Conservation (phyloP, 371 early-diverging fungal species). For the Saksenaea oblongispora region DNA sequence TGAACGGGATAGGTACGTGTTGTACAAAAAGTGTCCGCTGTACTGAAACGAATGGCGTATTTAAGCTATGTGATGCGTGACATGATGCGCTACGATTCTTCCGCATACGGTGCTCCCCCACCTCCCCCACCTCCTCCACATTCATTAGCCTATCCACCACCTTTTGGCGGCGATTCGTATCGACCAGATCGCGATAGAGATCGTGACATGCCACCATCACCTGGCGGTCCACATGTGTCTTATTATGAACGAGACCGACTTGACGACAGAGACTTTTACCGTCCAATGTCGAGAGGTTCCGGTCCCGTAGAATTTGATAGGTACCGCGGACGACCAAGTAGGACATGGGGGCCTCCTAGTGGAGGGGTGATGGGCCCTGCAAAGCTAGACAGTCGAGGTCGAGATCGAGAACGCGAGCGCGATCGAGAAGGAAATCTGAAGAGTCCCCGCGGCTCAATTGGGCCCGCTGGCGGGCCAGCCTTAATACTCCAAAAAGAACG, state of each 20-base stretch:
- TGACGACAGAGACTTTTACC: slow-evolving; percentile 45
- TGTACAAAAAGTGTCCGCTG: not conserved
- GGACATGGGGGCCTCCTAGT: slow-evolving; percentile 16
- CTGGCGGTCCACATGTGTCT: slow-evolving; percentile 28
- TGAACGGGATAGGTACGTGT: slow-evolving; percentile 29
- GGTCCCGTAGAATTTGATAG: slow-evolving; percentile 35
- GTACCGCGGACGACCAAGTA: slow-evolving; percentile 27
- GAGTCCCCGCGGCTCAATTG: slow-evolving; percentile 19
- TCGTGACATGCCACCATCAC: slow-evolving; percentile 40
- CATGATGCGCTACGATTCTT: slow-evolving; percentile 41
- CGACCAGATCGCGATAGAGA: slow-evolving; percentile 48
- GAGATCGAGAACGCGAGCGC: slow-evolving; percentile 30
- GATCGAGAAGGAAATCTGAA: slow-evolving; percentile 32
- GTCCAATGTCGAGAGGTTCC: slow-evolving; percentile 10
- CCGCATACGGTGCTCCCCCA: slow-evolving; percentile 40
- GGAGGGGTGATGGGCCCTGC: slow-evolving; percentile 11
- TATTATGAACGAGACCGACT: slow-evolving; percentile 46
- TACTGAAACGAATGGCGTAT: not conserved
- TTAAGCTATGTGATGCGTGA: slow-evolving; percentile 40
- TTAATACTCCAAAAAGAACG: slow-evolving; percentile 3
- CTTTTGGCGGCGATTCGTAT: slow-evolving; percentile 50
- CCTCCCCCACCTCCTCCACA: slow-evolving; percentile 23
- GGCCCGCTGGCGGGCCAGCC: slow-evolving; percentile 2
- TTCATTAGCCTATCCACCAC: slow-evolving; percentile 11
- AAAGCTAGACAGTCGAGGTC: slow-evolving; percentile 11